Evolutionary conservation across 208 protist species (phyloP).

Genomic region (Crithidia thermophila): DNA sequence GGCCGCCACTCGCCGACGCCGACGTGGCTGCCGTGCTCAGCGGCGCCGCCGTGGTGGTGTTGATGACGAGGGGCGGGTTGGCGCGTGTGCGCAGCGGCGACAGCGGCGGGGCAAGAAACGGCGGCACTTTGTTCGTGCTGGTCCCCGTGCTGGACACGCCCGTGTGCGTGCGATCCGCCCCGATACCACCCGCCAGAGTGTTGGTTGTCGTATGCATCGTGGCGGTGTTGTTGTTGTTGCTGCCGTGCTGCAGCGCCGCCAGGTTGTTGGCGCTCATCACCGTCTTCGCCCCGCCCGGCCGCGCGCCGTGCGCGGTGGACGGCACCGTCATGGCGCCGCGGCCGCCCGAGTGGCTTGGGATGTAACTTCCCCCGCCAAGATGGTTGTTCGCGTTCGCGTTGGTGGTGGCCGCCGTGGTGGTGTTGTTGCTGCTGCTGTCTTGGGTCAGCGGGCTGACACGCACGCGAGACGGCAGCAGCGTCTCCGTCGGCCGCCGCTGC

Average conservation of each 20-base stretch:
- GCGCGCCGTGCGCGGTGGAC: background rate
- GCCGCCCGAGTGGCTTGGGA: too few relatives aligned
- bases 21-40: background rate
- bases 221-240: conserved; percentile 1
- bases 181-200: background rate
- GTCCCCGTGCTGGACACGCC: conserved; percentile 5
- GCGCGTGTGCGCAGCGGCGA: conserved; percentile 18
- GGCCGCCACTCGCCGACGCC: background rate
- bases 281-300: conserved; percentile 11
- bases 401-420: background rate
- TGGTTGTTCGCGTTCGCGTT: background rate
- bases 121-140: conserved; percentile 13
- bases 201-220: background rate
- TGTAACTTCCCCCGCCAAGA: too few relatives aligned
- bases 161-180: background rate
- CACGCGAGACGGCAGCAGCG: conserved; percentile 8
- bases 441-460: conserved; percentile 1
- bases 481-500: conserved; percentile 9
- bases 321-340: conserved; percentile 10
- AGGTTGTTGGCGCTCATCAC: conserved; percentile 26
- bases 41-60: background rate
- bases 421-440: background rate
- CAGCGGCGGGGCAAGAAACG: conserved; percentile 26
- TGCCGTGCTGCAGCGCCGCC: conserved; percentile 11
- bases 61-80: background rate